Percentiles rank a stretch among this genome's conserved stretches.
Evolutionary conservation across 2,329 filamentous ascomycete genomes (phyloP).

Genomic region (Aspergillus tanneri): DNA sequence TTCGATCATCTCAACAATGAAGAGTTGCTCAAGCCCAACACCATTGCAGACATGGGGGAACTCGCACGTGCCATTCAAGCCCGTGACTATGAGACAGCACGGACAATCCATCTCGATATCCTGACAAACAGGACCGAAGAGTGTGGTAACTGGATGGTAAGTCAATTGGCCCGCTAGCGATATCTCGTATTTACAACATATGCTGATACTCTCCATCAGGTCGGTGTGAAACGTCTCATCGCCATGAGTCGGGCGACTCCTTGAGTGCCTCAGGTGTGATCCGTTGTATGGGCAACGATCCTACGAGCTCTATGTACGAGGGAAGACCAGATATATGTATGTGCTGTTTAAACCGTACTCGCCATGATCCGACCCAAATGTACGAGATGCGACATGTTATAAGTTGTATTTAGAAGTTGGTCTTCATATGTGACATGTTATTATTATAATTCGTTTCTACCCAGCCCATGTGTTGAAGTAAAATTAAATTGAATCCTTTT

Average conservation of each 20-base stretch:
- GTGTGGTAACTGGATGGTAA: constrained; percentile 84
- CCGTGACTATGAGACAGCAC: constrained; percentile 68
- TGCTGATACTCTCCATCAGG: constrained; percentile 45
- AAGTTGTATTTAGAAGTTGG: not conserved
- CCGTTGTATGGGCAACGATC: constrained; percentile 2
- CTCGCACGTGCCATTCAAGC: constrained; percentile 63
- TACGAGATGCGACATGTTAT: not conserved
- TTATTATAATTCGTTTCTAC: not conserved
- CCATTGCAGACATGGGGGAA: constrained; percentile 48
- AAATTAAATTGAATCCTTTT: not conserved
- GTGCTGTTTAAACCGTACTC: constrained; percentile 4
- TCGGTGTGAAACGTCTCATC: constrained; percentile 73
- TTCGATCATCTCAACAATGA: constrained; percentile 98
- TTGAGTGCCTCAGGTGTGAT: constrained; percentile 32
- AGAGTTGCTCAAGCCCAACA: constrained; percentile 79
- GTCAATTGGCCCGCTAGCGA: constrained; percentile 30
- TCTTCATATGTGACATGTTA: constrained; percentile 1
- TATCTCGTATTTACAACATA: not conserved
- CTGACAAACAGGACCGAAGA: constrained; percentile 75
- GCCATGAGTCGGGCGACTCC: constrained; percentile 77
- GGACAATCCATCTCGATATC: constrained; percentile 70
- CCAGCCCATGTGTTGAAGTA: no score
- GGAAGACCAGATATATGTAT: not conserved
- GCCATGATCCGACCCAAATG: not conserved
- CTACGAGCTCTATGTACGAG: constrained; percentile 16